phyloP scores from a whole-genome alignment of 495 filamentous ascomycete genomes.

The Penicillium silybi region DNA sequence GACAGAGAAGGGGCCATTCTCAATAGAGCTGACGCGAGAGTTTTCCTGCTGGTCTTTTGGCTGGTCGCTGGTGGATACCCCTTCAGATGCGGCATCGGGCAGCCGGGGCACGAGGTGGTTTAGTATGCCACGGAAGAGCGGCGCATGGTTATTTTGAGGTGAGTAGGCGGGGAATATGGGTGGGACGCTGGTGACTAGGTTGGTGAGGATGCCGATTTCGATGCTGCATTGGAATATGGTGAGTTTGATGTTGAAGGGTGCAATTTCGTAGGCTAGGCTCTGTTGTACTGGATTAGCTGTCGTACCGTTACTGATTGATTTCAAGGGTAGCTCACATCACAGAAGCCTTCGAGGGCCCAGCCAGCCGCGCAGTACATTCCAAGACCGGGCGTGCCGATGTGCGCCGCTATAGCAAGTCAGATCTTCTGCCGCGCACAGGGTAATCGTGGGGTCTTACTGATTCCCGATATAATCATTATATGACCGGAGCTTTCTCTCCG shows the following conservation, averaged over 20 bases:
- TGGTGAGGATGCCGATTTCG: slow-evolving; percentile 79
- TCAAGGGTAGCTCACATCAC: slow-evolving; percentile 54
- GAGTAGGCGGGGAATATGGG: slow-evolving; percentile 69
- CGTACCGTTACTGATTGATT: not conserved
- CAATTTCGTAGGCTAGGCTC: slow-evolving; percentile 93
- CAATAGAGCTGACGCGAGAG: slow-evolving; percentile 27
- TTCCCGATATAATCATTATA: slow-evolving; percentile 83
- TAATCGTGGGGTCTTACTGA: slow-evolving; percentile 50
- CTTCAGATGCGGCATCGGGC: slow-evolving; percentile 22
- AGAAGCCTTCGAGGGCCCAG: slow-evolving; percentile 97
- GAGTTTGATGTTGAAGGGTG: slow-evolving; percentile 94
- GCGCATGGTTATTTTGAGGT: slow-evolving; percentile 69
- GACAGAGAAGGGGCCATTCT: slow-evolving; percentile 40
- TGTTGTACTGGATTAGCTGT: slow-evolving; percentile 13
- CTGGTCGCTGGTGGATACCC: slow-evolving; percentile 7
- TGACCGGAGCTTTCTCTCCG: slow-evolving; percentile 76
- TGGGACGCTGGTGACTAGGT: slow-evolving; percentile 78
- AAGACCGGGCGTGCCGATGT: slow-evolving; percentile 89
- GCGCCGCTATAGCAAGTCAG: slow-evolving; percentile 53
- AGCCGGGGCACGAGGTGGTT: slow-evolving; percentile 64
- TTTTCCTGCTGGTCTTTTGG: slow-evolving; percentile 21
- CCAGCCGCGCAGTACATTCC: slow-evolving; percentile 86
- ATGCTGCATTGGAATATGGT: slow-evolving; percentile 89
- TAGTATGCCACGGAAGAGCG: slow-evolving; percentile 75
- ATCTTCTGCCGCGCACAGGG: not conserved